phyloP scores from a whole-genome alignment of 371 early-diverging fungal genomes.

The Mucor indicus region DNA sequence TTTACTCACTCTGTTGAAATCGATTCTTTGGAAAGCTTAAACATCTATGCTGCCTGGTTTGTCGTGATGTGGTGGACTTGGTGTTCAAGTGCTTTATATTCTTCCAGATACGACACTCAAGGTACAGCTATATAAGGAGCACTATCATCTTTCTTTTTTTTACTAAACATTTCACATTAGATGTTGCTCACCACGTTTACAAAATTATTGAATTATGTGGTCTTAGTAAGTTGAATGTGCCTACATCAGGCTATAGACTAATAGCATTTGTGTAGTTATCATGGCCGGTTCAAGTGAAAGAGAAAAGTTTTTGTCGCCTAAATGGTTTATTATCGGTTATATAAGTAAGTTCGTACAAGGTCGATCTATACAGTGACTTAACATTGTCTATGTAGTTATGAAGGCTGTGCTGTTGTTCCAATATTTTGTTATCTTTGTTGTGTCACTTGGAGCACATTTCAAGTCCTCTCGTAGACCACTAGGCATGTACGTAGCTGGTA shows the following conservation, averaged over 20 bases:
- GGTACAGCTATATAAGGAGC: slow-evolving; percentile 6
- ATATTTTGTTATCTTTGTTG: slow-evolving; percentile 31
- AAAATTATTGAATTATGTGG: slow-evolving; percentile 46
- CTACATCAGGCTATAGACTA: neutral
- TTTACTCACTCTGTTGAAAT: slow-evolving; percentile 56
- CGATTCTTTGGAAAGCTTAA: slow-evolving; percentile 20
- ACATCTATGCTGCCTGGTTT: slow-evolving; percentile 54
- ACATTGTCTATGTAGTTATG: slow-evolving; percentile 24
- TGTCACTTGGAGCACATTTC: slow-evolving; percentile 13
- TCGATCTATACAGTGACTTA: neutral
- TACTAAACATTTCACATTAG: slow-evolving; percentile 13
- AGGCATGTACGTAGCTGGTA: slow-evolving; percentile 32
- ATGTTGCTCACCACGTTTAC: slow-evolving; percentile 49
- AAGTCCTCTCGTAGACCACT: slow-evolving; percentile 28
- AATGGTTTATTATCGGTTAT: slow-evolving; percentile 45
- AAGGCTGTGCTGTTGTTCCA: slow-evolving; percentile 38
- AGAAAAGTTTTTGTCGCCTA: slow-evolving; percentile 18
- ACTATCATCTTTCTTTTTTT: too few relatives aligned
- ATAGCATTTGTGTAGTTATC: slow-evolving; percentile 18
- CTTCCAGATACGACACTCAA: slow-evolving; percentile 41
- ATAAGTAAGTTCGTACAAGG: slow-evolving; percentile 27
- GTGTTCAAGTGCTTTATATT: slow-evolving; percentile 53
- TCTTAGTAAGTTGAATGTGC: slow-evolving; percentile 18
- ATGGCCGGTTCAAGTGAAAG: slow-evolving; percentile 44
- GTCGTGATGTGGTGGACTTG: slow-evolving; percentile 64